Conservation (phyloP, 371 early-diverging fungal genomes). For the Haplosporangium sp. region DNA sequence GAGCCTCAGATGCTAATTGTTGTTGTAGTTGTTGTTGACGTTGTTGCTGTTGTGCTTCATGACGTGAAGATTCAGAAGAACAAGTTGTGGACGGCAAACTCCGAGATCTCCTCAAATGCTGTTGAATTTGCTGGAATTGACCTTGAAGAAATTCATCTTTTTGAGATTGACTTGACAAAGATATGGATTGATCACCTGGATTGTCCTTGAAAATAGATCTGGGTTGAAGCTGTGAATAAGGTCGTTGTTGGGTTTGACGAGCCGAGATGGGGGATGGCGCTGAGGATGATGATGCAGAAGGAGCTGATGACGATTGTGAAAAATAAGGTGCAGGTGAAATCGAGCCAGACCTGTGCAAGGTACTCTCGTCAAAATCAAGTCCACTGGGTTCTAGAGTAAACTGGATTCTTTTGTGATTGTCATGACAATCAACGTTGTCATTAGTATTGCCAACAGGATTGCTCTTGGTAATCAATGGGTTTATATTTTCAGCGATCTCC, state of each 20-base stretch:
- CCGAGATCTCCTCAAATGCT: neutral
- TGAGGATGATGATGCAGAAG: slow-evolving; percentile 7
- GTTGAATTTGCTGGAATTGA: neutral
- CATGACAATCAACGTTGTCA: neutral
- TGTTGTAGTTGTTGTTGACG: neutral
- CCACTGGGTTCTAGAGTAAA: neutral
- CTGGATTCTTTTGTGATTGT: neutral
- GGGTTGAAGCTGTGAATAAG: slow-evolving; percentile 10
- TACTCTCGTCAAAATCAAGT: neutral
- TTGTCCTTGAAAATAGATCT: neutral
- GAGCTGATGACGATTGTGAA: neutral
- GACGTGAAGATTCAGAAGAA: neutral
- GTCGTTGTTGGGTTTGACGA: slow-evolving; percentile 1
- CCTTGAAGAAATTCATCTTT: neutral
- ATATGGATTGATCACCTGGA: neutral
- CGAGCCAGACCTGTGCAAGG: neutral
- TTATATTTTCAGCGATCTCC: no score
- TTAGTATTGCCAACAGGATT: neutral
- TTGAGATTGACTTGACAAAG: neutral
- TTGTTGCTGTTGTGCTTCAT: neutral
- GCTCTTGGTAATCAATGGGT: neutral
- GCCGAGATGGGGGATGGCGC: neutral
- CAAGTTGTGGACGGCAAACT: slow-evolving; percentile 12
- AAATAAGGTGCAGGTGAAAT: neutral
- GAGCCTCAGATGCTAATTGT: neutral